phyloP scores from a whole-genome alignment of 345 rosid species.

The Erucastrum elatum region DNA sequence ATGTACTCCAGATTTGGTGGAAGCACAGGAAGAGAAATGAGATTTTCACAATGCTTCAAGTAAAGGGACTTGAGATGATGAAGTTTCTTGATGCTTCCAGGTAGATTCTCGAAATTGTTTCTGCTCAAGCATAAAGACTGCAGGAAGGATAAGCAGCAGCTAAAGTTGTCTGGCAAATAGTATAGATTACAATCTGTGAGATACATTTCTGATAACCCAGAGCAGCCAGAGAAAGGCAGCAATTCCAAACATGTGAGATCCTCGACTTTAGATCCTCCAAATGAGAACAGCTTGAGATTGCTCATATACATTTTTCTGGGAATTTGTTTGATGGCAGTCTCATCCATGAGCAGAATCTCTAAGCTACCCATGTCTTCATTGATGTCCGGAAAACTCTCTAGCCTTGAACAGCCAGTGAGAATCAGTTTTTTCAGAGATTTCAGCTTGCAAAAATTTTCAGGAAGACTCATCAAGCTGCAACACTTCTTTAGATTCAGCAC shows the following conservation, averaged over 20 bases:
- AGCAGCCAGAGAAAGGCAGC: conserved; percentile 28
- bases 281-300: conserved; percentile 31
- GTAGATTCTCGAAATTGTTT: conserved; percentile 30
- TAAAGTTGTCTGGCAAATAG: conserved; percentile 28
- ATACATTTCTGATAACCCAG: conserved; percentile 29
- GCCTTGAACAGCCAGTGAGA: conserved; percentile 29
- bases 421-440: conserved; percentile 24
- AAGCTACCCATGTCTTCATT: conserved; percentile 33
- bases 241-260: conserved; percentile 17
- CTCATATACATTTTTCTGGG: conserved; percentile 27
- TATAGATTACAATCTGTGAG: conserved; percentile 39
- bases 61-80: conserved; percentile 28
- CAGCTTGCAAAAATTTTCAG: conserved; percentile 24
- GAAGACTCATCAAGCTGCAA: conserved; percentile 20
- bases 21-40: conserved; percentile 31
- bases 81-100: conserved; percentile 35
- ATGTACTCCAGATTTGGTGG: conserved; percentile 36
- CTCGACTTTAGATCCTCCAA: conserved; percentile 31
- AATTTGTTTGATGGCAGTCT: conserved; percentile 17
- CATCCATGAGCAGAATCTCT: conserved; percentile 37
- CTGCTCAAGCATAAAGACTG: conserved; percentile 32
- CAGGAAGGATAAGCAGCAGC: conserved; percentile 24
- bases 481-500: conserved; percentile 30
- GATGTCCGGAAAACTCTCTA: conserved; percentile 22
- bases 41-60: conserved; percentile 32